A percentile compares a stretch with the other conserved stretches of the same genome.
These are phyloP conservation scores for Saururus chinensis DNA, from an alignment of 164 flowering plant genomes.

Conservation along the genomic window DNA sequence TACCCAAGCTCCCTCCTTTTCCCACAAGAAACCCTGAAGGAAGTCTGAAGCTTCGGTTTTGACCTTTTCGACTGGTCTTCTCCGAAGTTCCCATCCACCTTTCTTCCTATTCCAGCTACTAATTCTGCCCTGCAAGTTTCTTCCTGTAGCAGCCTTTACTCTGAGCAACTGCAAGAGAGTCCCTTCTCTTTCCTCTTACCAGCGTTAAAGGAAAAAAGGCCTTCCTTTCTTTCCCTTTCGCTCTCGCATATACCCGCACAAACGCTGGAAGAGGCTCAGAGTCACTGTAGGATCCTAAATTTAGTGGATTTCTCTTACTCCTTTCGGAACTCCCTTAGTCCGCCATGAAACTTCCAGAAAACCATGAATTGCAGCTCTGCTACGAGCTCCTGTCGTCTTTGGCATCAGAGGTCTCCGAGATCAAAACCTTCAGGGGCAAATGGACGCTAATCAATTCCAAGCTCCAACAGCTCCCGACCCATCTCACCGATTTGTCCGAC, in stretches of 20 bases:
- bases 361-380: slow-evolving; percentile 7
- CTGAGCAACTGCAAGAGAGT: too few relatives aligned
- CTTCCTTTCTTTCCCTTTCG: not conserved
- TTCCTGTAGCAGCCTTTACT: too few relatives aligned
- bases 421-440: slow-evolving; percentile 36
- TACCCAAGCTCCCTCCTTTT: too few relatives aligned
- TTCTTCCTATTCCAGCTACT: too few relatives aligned
- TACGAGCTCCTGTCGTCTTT: slow-evolving; percentile 11
- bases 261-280: not conserved
- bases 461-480: slow-evolving; percentile 34
- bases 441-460: slow-evolving; percentile 38
- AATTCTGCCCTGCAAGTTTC: too few relatives aligned
- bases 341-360: slow-evolving; percentile 18
- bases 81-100: too few relatives aligned
- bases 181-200: too few relatives aligned
- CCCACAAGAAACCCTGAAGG: not conserved
- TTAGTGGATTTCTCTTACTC: not conserved
- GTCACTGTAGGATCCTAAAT: too few relatives aligned
- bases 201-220: not conserved
- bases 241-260: not conserved
- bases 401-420: slow-evolving; percentile 10
- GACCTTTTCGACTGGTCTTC: too few relatives aligned
- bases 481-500: slow-evolving; percentile 36
- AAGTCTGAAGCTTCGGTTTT: not conserved
- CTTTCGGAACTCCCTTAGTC: not conserved